phyloP scores from a whole-genome alignment of 2,329 filamentous ascomycete species.

The Neurospora sp. region DNA sequence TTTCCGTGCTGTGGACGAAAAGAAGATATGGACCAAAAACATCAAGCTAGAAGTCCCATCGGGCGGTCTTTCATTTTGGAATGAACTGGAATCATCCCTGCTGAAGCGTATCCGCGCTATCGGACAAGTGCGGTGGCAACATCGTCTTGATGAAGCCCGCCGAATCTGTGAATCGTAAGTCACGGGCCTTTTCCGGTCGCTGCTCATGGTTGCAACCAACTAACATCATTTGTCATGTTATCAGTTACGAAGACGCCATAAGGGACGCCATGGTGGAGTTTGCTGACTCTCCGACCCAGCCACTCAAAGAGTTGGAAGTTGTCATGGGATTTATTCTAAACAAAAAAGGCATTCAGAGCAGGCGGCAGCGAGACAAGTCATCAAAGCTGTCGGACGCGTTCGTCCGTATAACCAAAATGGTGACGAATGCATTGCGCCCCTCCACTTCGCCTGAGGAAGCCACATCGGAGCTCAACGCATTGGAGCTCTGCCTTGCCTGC shows the following conservation, averaged over 20 bases:
- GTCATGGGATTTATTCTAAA: constrained; percentile 48
- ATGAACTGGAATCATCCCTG: constrained; percentile 24
- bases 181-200: not conserved
- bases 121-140: constrained; percentile 25
- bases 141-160: constrained; percentile 27
- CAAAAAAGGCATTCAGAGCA: constrained; percentile 36
- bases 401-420: constrained; percentile 33
- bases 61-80: constrained; percentile 31
- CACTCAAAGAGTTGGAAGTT: constrained; percentile 40
- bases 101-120: constrained; percentile 19
- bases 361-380: constrained; percentile 41
- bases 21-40: constrained; percentile 48
- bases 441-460: not conserved
- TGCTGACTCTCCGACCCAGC: constrained; percentile 33
- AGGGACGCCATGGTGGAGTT: constrained; percentile 30
- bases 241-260: constrained; percentile 37
- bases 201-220: not conserved
- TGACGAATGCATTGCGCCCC: constrained; percentile 16
- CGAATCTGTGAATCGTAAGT: constrained; percentile 37
- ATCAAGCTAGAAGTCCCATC: constrained; percentile 25
- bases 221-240: not conserved
- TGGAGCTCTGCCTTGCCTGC: constrained; percentile 24
- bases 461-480: constrained; percentile 6
- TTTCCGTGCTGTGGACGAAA: constrained; percentile 65
- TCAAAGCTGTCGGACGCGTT: constrained; percentile 42